Conservation (phyloP, 441 rosid genomes). For the Capsella rubella region DNA sequence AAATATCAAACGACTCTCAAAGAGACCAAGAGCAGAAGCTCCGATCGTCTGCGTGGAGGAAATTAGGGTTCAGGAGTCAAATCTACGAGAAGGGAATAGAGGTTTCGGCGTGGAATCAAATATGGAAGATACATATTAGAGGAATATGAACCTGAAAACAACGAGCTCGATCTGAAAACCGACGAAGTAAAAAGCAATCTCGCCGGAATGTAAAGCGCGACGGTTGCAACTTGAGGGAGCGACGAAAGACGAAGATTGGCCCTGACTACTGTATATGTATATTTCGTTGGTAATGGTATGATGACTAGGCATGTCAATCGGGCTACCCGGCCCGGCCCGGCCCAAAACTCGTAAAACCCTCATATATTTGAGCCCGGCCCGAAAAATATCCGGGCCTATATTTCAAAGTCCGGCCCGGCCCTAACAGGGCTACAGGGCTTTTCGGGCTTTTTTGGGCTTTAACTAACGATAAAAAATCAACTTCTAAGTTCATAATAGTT, state of each 20-base stretch:
- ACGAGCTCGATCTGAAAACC: slow-evolving; percentile 24
- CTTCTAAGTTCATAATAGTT: no score
- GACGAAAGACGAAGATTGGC: background rate
- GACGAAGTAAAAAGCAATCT: slow-evolving; percentile 13
- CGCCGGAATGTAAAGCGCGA: slow-evolving; percentile 34
- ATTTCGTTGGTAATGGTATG: background rate
- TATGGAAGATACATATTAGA: background rate
- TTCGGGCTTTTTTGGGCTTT: no score
- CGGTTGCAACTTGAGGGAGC: slow-evolving; percentile 22
- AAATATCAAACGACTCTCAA: slow-evolving; percentile 5
- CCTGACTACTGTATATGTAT: background rate
- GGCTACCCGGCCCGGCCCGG: no score
- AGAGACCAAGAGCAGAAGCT: background rate
- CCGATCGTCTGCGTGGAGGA: slow-evolving; percentile 20
- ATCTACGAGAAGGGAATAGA: slow-evolving; percentile 17
- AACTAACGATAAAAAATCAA: no score
- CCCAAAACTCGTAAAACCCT: no score
- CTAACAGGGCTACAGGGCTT: no score
- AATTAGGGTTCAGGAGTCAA: slow-evolving; percentile 38
- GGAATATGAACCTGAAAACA: slow-evolving; percentile 23
- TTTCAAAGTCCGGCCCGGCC: no score
- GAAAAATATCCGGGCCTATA: no score
- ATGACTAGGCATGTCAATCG: no score
- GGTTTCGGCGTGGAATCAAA: slow-evolving; percentile 10
- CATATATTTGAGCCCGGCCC: no score